Evolutionary conservation across 2,329 filamentous ascomycete species (phyloP), one percentile per base, ranked within the genome.

Genomic region (Colletotrichum shisoi): DNA sequence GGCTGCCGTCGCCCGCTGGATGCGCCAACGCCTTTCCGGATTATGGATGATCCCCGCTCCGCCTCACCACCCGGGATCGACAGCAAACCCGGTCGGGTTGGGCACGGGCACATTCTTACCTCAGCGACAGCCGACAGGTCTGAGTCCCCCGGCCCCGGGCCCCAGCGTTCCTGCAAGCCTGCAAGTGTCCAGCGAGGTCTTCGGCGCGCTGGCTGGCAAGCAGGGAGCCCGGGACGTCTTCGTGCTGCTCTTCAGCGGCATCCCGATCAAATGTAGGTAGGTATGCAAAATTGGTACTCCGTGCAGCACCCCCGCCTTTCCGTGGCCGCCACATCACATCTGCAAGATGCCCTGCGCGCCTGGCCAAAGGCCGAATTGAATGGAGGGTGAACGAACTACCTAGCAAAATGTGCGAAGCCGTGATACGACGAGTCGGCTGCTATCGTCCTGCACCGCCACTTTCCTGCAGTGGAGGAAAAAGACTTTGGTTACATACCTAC

Each of bases 1-100:
- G 31, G 31, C 31, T 8, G 31, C 31, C 31, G 31, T 31, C 31
- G 31, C 31, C 7, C 31, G 31, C 31, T 31, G 31, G 1, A 31
- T 9, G 31, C 31, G 2, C 8, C 31, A 31, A 31, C 8, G 31
- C 31, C 31, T 3, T 34, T 34, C 51, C 58, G 63, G 63, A 57
- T 21, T 52, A 62, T 62, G 45, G 57, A 66, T 66, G 58, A 62
- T 62, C 63, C 63, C 63, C 37, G 51, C 21, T 49, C 34, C 57
- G 51, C 15, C 3, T 1, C 11, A 19, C 7, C 11, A 19, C 7
- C 39, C 53, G 56, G 49, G 46, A 60, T 39, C 24, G 44, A 46
- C 39, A n/a, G 13, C 13, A 19, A 40, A 19, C n/a, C 52, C 8
- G 13, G 39, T 19, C 15, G n/a, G 46, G 5, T 34, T 17, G 17